phyloP scores from a whole-genome alignment of 163 green algal genomes.

The Volvox carteri region DNA sequence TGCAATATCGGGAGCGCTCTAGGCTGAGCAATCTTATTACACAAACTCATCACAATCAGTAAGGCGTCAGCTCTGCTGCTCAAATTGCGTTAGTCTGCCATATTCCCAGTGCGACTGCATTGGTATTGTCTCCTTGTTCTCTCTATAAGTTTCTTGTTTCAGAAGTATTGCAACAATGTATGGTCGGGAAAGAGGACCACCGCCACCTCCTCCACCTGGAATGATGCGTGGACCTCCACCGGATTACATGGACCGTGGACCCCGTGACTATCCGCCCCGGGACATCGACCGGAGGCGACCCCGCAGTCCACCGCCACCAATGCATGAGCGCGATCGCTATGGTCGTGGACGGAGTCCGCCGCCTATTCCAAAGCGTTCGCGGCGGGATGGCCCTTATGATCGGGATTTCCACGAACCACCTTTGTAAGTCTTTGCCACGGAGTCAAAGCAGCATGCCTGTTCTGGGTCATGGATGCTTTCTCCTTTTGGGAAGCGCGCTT shows the following conservation, averaged over 20 bases:
- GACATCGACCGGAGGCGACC: slow-evolving; percentile 37
- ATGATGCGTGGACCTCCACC: not conserved
- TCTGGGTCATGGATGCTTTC: too few species aligned
- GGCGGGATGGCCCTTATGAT: slow-evolving; percentile 46
- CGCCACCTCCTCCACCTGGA: slow-evolving; percentile 39
- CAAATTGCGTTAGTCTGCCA: too few species aligned
- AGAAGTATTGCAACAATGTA: slow-evolving; percentile 33
- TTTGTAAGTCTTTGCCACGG: slow-evolving; percentile 22
- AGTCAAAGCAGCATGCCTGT: too few species aligned
- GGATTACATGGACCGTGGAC: slow-evolving; percentile 42
- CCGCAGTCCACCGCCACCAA: slow-evolving; percentile 35
- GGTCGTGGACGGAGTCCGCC: slow-evolving; percentile 35
- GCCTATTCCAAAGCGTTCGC: slow-evolving; percentile 39
- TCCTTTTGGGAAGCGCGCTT: too few species aligned
- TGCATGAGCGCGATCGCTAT: slow-evolving; percentile 50
- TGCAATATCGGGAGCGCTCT: too few species aligned
- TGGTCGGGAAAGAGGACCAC: slow-evolving; percentile 46
- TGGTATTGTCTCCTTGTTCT: too few species aligned
- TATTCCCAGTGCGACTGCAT: too few species aligned
- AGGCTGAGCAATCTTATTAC: too few species aligned
- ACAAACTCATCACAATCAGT: too few species aligned
- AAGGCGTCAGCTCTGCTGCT: too few species aligned
- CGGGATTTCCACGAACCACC: slow-evolving; percentile 33
- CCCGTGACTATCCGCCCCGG: slow-evolving; percentile 31
- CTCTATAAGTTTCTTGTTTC: not conserved